Conservation (phyloP, 495 filamentous ascomycete genomes). For the Trichocladium uniseriatum region DNA sequence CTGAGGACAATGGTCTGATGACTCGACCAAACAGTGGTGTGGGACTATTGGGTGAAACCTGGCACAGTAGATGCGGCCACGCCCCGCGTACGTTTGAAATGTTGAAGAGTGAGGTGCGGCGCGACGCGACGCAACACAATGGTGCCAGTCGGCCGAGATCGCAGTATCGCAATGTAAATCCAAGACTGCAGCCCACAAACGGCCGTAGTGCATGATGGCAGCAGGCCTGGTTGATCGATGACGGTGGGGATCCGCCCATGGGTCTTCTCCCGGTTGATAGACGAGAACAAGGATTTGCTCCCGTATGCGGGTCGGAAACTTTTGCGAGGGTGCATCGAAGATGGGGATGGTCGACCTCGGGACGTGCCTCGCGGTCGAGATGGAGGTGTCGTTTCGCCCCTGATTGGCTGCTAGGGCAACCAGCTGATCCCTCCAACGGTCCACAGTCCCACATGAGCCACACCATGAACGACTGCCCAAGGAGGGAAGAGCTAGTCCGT, state of each 20-base stretch:
- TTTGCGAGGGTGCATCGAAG: conserved; percentile 15
- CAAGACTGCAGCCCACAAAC: conserved; percentile 4
- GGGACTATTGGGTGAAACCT: too few species aligned
- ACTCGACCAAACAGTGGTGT: too few species aligned
- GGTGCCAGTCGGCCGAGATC: background rate
- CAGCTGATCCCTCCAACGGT: conserved; percentile 20
- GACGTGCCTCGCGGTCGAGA: conserved; percentile 20
- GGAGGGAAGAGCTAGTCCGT: background rate
- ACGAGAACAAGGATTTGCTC: conserved; percentile 5
- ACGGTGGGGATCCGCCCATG: too few species aligned
- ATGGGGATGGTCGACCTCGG: conserved; percentile 14
- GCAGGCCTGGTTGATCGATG: too few species aligned
- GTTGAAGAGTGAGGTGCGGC: background rate
- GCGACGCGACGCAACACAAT: background rate
- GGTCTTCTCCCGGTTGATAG: background rate
- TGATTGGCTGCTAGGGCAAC: conserved; percentile 22
- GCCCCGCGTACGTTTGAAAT: background rate
- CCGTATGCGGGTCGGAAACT: conserved; percentile 20
- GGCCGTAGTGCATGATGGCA: background rate
- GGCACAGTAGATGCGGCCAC: background rate
- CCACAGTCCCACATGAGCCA: conserved; percentile 7
- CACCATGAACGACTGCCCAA: conserved; percentile 5
- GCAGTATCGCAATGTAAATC: too few species aligned
- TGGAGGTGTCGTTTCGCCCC: conserved; percentile 11
- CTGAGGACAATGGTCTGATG: too few species aligned